Base-by-base conservation (phyloP, 768 basidiomycete species). In the Panaeolus cyanescens region DNA sequence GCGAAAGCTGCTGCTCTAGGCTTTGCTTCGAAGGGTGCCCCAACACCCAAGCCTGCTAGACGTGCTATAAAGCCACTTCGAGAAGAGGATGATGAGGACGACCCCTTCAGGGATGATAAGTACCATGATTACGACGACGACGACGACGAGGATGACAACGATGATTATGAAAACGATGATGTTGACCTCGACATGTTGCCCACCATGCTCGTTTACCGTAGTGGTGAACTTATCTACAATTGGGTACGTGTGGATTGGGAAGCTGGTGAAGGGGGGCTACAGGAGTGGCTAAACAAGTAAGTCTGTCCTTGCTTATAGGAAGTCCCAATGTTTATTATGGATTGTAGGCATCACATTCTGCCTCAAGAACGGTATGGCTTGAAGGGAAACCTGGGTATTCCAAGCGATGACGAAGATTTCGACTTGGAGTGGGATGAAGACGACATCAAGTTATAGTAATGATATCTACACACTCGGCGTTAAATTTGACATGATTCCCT, bases 201-300 rank as follows among this genome's bases (percentile, higher is more conserved):
- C 0, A 92, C 91, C 1, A 71, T 92, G 69, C 80, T 92, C 12
- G 89, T 91, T 4, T 93, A 93, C 67, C 88, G 86, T 17, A 86
- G 84, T 60, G 91, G 92, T 17, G 85, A 92, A 62, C 83, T 94
- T n/a, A 85, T 92, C n/a, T 84, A 92, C 67, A 91, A 91, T 54
- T 94, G 92, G 92, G 89, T 94, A 8, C 81, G 92, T 25, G 91
- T 93, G 4, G 92, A 94, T 71, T 93, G 91, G 92, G 91, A 92
- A 71, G 90, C 89, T 0, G 87, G 86, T 12, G 68, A 75, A 32
- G 82, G 81, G n/a, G 89, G 87, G 25, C 68, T 93, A 0, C 88
- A 91, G 63, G 89, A 90, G 42, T 74, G 91, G 6, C 77, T 93
- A 15, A 78, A 81, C 67, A 85, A 80, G 90, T 91, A 62, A 58